Evolutionary conservation across 1,284 basidiomycete species (phyloP), one percentile per base, ranked within the genome.

Genomic region (Ustilago xerochloae): DNA sequence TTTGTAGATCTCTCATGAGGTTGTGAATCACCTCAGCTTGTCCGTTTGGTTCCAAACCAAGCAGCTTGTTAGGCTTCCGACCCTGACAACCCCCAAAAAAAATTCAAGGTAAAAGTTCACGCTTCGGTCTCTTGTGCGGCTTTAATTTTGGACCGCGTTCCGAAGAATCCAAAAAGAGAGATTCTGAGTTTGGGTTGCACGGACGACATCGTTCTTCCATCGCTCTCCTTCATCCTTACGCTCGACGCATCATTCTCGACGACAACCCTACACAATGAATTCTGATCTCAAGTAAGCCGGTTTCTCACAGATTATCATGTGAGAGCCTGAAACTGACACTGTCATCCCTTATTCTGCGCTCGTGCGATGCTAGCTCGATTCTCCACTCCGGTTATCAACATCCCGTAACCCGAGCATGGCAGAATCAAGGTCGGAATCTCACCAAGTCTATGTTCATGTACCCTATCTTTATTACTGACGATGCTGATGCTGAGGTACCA

Each of bases 391-490:
- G 80, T n/a, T 81, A 80, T 54, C 72, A 75, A 52, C 78, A 81
- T 55, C 65, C 74, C 9, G 62, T 79, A 5, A 69, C 79, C 15
- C 79, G 82, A 41, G 62, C 78, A 36, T 71, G 79, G 63, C 79
- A 81, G 66, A 65, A 67, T 13, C 81, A 82, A 50, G 52, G 71
- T 1, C 67, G 67, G 4, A 70, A 52, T 36, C 53, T 80, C 45
- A 73, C 71, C 41, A 82, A 81, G 67, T 66, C 74, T 30, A 77
- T 83, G 70, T 81, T 83, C 70, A 82, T 83, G 81, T 81, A 82
- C 50, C 81, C 81, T 54, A 69, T 84, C 70, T 84, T 84, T 53
- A 78, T 84, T 51, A 80, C 80, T 7, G 81, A 84, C 46, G 79
- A 82, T 28, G 55, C 47, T 6, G 75, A 81, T 60, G 75, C 75